A percentile compares a stretch with the other conserved stretches of the same genome.
Conservation (phyloP, 139 green algal species). For the Coelastrella sp. region DNA sequence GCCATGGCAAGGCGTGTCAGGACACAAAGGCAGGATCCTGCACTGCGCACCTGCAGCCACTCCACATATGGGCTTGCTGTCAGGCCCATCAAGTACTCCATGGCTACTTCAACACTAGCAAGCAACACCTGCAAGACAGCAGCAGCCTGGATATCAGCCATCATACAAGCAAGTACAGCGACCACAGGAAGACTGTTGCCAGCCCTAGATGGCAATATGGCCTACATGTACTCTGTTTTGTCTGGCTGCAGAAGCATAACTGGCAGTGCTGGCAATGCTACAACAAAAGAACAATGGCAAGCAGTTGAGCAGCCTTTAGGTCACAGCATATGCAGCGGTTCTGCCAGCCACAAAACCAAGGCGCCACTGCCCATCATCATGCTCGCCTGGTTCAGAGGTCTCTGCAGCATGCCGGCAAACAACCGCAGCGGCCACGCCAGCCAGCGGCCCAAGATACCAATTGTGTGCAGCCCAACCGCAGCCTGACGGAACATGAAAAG, state of each 20-base stretch:
- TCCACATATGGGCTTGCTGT: slow-evolving; percentile 68
- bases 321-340: too few relatives aligned
- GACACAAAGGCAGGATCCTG: neutral
- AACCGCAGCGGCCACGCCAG: slow-evolving; percentile 15
- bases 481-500: slow-evolving; percentile 24
- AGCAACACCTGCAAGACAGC: slow-evolving; percentile 47
- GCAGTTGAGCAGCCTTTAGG: too few relatives aligned
- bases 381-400: slow-evolving; percentile 44
- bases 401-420: slow-evolving; percentile 33
- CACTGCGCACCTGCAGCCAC: slow-evolving; percentile 53
- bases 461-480: neutral
- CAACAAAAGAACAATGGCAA: too few relatives aligned
- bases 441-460: neutral
- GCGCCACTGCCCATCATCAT: neutral
- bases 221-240: too few relatives aligned
- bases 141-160: neutral
- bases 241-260: too few relatives aligned
- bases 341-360: too few relatives aligned
- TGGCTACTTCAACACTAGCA: slow-evolving; percentile 45
- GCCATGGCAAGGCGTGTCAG: neutral
- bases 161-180: neutral
- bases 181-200: neutral
- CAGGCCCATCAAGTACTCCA: slow-evolving; percentile 79
- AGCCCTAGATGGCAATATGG: neutral
- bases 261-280: neutral